phyloP scores from a whole-genome alignment of 2,329 filamentous ascomycete genomes.

The Aspergillus ochraceus region DNA sequence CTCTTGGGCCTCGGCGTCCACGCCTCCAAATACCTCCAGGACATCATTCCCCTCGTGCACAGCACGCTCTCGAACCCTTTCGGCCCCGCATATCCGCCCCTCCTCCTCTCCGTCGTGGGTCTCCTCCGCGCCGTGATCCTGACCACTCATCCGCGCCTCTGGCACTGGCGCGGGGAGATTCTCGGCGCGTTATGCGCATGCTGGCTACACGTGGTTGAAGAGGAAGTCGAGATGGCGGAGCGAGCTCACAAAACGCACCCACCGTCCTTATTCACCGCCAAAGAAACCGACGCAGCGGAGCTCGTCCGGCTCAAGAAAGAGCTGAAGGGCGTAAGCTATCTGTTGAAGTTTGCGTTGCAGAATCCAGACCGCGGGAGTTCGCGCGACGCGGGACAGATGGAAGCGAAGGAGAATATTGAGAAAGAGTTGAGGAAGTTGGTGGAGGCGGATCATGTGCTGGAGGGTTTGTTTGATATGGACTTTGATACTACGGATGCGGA shows the following conservation, averaged over 20 bases:
- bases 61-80: conserved; percentile 70
- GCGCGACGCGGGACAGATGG: conserved; percentile 20
- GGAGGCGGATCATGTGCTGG: conserved; percentile 35
- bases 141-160: conserved; percentile 69
- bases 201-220: conserved; percentile 58
- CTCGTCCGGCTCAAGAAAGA: conserved; percentile 26
- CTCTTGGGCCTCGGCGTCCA: conserved; percentile 37
- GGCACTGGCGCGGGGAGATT: conserved; percentile 62
- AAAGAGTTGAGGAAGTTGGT: conserved; percentile 36
- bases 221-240: conserved; percentile 24
- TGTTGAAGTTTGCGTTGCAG: conserved; percentile 32
- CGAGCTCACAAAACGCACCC: neutral
- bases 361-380: conserved; percentile 21
- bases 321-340: conserved; percentile 27
- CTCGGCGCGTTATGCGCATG: conserved; percentile 62
- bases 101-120: conserved; percentile 55
- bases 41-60: conserved; percentile 67
- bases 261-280: neutral
- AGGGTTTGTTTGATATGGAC: conserved; percentile 25
- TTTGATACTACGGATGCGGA: conserved; percentile 18
- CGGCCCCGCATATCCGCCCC: conserved; percentile 53
- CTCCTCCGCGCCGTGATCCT: conserved; percentile 60
- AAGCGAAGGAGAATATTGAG: conserved; percentile 31
- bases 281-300: neutral
- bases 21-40: conserved; percentile 50